Percentiles rank a stretch among this genome's conserved stretches.
Evolutionary conservation across 2,329 filamentous ascomycete genomes (phyloP).

Genomic region (Aspergillus nomiae): DNA sequence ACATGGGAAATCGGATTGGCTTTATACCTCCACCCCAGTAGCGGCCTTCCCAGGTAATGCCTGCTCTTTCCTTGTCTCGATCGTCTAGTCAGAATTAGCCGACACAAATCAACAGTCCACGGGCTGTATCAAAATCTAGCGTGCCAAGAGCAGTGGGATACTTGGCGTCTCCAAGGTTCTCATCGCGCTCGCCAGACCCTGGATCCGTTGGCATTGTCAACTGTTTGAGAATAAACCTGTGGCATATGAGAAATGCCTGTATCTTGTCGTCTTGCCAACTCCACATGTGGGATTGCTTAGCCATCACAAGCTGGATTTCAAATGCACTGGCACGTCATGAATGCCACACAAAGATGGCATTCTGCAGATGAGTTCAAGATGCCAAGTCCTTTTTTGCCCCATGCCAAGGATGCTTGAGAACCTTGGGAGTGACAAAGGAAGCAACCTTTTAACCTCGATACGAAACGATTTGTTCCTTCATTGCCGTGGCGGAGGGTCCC

Average conservation of each 20-base stretch:
- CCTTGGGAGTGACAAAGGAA: conserved; percentile 12
- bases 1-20: background rate
- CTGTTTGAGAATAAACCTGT: background rate
- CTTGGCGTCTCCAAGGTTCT: conserved; percentile 28
- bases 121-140: background rate
- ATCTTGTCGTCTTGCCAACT: too few species aligned
- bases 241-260: background rate
- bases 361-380: background rate
- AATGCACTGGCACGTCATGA: background rate
- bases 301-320: background rate
- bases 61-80: background rate
- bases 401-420: conserved; percentile 22
- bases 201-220: background rate
- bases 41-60: background rate
- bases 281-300: background rate
- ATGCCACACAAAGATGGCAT: background rate
- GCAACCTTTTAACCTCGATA: background rate
- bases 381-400: conserved; percentile 12
- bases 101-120: background rate
- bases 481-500: background rate
- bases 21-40: background rate
- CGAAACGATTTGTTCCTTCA: background rate
- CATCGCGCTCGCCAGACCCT: background rate
- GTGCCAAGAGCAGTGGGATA: conserved; percentile 19
- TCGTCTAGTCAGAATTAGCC: background rate